A percentile compares a stretch with the other conserved stretches of the same genome.
Conservation (phyloP, 805 yeast species). For the Blastobotrys americana region DNA sequence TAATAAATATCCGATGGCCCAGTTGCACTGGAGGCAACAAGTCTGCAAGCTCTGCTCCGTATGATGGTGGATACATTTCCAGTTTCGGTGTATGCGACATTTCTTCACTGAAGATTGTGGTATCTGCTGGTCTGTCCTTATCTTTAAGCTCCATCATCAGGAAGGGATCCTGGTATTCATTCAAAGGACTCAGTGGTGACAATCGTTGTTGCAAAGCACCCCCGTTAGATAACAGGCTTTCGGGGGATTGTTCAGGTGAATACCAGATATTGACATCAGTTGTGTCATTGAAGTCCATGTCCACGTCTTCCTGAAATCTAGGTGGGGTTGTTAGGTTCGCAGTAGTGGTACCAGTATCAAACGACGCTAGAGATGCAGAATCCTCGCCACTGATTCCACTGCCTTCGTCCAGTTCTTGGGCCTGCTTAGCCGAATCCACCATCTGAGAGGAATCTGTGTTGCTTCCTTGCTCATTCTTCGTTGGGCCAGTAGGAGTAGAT, state of each 20-base stretch:
- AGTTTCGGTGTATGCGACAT: no score
- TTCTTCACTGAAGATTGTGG: no score
- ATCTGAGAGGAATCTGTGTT: not conserved
- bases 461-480: not conserved
- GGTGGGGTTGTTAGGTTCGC: no score
- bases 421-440: conserved; percentile 1
- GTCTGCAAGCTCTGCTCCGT: no score
- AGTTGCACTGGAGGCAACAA: not conserved
- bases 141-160: not conserved
- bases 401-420: not conserved
- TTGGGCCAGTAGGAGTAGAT: not conserved
- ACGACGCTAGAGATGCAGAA: no score
- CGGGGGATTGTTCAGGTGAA: not conserved
- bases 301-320: no score
- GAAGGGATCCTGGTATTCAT: not conserved
- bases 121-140: no score
- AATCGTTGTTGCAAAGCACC: not conserved
- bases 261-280: no score
- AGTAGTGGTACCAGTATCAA: no score
- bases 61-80: no score
- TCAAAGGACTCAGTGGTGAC: not conserved
- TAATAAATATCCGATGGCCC: not conserved
- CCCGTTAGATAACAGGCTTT: not conserved
- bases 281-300: no score
- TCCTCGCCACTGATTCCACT: not conserved